Conservation (phyloP, 1,139 yeast species). For the Debaryomyces sp. region DNA sequence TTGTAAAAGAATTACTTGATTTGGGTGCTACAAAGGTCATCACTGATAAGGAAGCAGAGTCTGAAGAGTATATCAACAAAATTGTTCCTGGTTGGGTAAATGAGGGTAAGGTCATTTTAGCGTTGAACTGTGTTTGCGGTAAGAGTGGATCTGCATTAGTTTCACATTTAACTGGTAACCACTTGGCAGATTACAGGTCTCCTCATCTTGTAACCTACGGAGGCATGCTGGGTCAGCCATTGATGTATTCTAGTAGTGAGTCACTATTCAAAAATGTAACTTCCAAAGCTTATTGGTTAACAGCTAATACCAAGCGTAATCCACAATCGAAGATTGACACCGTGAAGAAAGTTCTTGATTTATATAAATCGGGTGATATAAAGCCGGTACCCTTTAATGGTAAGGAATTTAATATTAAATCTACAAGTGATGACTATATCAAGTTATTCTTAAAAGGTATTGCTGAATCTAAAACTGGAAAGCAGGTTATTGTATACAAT, state of each 20-base stretch:
- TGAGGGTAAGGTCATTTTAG: conserved; percentile 33
- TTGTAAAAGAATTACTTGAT: conserved; percentile 22
- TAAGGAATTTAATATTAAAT: conserved; percentile 31
- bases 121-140: conserved; percentile 38
- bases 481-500: conserved; percentile 35
- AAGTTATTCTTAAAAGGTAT: conserved; percentile 53
- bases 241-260: conserved; percentile 17
- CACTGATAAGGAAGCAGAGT: conserved; percentile 53
- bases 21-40: conserved; percentile 38
- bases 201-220: conserved; percentile 33
- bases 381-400: conserved; percentile 54
- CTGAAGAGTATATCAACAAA: conserved; percentile 61
- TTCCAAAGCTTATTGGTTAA: conserved; percentile 86
- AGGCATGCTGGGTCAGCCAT: conserved; percentile 51
- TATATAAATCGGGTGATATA: conserved; percentile 61
- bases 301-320: conserved; percentile 64
- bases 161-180: conserved; percentile 26
- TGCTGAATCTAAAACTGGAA: conserved; percentile 36
- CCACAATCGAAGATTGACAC: conserved; percentile 62
- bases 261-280: conserved; percentile 73
- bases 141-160: conserved; percentile 26
- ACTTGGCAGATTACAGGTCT: conserved; percentile 12
- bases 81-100: conserved; percentile 31
- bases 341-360: conserved; percentile 55
- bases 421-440: conserved; percentile 47